phyloP scores from a whole-genome alignment of 2,329 filamentous ascomycete genomes.

The Trichophyton equinum region DNA sequence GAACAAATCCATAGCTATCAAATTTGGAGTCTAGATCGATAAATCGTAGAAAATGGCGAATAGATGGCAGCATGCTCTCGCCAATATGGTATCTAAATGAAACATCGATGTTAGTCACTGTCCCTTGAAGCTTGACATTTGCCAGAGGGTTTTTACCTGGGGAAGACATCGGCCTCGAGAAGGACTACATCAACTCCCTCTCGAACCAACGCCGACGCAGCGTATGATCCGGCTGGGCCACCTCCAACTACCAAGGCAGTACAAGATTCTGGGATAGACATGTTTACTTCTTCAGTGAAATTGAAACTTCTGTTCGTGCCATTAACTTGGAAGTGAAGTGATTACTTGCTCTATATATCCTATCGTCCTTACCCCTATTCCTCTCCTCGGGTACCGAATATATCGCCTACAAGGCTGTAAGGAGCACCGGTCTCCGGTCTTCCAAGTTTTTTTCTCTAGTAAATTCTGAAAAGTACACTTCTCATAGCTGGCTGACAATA shows the following conservation, averaged over 20 bases:
- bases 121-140: not conserved
- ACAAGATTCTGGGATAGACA: conserved; percentile 17
- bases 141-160: conserved; percentile 20
- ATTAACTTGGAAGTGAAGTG: not conserved
- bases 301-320: not conserved
- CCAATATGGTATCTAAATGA: conserved; percentile 26
- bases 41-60: conserved; percentile 35
- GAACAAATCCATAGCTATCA: conserved; percentile 29
- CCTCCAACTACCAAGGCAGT: conserved; percentile 35
- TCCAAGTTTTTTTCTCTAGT: not conserved
- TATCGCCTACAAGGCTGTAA: not conserved
- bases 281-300: not conserved
- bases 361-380: not conserved
- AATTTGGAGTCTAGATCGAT: conserved; percentile 34
- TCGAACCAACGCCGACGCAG: conserved; percentile 32
- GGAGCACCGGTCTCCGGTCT: not conserved
- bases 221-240: conserved; percentile 37
- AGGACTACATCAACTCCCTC: conserved; percentile 36
- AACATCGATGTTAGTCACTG: not conserved
- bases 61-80: conserved; percentile 27
- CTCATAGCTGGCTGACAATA: too few species aligned
- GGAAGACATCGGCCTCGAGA: conserved; percentile 35
- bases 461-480: not conserved
- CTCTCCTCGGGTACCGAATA: not conserved
- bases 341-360: not conserved